A percentile compares a stretch with the other conserved stretches of the same genome.
Evolutionary conservation across 2,329 filamentous ascomycete genomes (phyloP).

Genomic region (Sporothrix inflata): DNA sequence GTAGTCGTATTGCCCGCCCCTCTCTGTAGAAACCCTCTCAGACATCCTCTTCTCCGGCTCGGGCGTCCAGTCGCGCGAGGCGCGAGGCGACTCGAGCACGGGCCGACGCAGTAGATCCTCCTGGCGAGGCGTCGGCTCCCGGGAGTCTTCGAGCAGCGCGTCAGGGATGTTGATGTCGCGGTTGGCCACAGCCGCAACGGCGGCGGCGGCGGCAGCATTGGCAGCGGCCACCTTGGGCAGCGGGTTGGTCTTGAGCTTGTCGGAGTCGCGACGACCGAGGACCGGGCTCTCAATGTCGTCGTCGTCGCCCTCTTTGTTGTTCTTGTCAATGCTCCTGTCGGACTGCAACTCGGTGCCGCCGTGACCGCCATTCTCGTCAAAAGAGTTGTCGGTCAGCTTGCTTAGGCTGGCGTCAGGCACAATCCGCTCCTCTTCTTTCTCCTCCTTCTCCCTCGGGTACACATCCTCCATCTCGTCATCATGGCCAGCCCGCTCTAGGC

Average conservation of each 20-base stretch:
- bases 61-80: slow-evolving; percentile 18
- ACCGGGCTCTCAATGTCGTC: slow-evolving; percentile 37
- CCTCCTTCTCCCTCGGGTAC: not conserved
- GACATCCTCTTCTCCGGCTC: slow-evolving; percentile 29
- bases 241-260: slow-evolving; percentile 33
- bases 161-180: slow-evolving; percentile 25
- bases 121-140: slow-evolving; percentile 24
- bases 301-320: slow-evolving; percentile 30
- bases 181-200: not conserved
- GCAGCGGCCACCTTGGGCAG: slow-evolving; percentile 30
- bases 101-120: slow-evolving; percentile 28
- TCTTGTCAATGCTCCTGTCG: slow-evolving; percentile 23
- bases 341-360: slow-evolving; percentile 32
- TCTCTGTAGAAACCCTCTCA: not conserved
- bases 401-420: slow-evolving; percentile 32
- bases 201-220: slow-evolving; percentile 17
- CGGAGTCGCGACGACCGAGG: slow-evolving; percentile 41
- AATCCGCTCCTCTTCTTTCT: slow-evolving; percentile 27
- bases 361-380: slow-evolving; percentile 33
- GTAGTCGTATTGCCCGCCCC: not conserved
- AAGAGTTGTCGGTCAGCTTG: slow-evolving; percentile 33
- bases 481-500: not conserved
- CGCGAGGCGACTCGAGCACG: slow-evolving; percentile 31
- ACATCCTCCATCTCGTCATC: not conserved
- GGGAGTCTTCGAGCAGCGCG: slow-evolving; percentile 18